Percentiles rank a stretch among this genome's conserved stretches.
Conservation (phyloP, 768 basidiomycete genomes). For the Termitomyces sp. region DNA sequence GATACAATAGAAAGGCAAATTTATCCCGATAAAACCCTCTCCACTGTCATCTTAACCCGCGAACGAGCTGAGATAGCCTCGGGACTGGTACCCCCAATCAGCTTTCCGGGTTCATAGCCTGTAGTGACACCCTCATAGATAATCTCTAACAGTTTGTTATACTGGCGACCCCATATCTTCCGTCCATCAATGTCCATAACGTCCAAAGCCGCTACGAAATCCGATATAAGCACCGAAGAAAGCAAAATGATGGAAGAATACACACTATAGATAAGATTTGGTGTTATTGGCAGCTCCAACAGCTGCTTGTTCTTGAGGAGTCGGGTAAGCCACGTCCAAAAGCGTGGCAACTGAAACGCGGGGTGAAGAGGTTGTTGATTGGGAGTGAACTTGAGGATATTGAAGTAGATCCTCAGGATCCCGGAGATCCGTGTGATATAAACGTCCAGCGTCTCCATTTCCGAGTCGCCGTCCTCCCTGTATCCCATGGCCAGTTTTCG, state of each 20-base stretch:
- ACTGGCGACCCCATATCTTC: constrained; percentile 74
- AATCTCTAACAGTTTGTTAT: constrained; percentile 68
- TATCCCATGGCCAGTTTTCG: constrained; percentile 59
- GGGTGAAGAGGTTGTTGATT: constrained; percentile 40
- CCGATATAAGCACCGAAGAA: constrained; percentile 11
- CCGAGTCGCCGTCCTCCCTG: constrained; percentile 38
- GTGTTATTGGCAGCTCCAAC: constrained; percentile 56
- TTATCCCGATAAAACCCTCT: constrained; percentile 40
- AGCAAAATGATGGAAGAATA: constrained; percentile 13
- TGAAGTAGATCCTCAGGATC: constrained; percentile 85
- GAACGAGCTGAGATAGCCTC: constrained; percentile 66
- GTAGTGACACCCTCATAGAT: constrained; percentile 62
- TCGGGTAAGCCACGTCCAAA: constrained; percentile 74
- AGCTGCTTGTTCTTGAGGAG: constrained; percentile 52
- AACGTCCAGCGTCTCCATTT: constrained; percentile 57
- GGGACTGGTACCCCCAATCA: constrained; percentile 59
- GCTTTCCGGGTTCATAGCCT: constrained; percentile 45
- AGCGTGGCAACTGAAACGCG: constrained; percentile 60
- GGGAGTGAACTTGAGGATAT: constrained; percentile 54
- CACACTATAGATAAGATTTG: constrained; percentile 70
- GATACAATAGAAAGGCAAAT: neutral
- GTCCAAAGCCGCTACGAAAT: constrained; percentile 59
- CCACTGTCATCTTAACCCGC: constrained; percentile 64
- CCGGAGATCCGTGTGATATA: constrained; percentile 71
- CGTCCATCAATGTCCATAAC: constrained; percentile 63